Conservation (phyloP, 192 early-diverging fungal species). For the Umbelopsis sp. region DNA sequence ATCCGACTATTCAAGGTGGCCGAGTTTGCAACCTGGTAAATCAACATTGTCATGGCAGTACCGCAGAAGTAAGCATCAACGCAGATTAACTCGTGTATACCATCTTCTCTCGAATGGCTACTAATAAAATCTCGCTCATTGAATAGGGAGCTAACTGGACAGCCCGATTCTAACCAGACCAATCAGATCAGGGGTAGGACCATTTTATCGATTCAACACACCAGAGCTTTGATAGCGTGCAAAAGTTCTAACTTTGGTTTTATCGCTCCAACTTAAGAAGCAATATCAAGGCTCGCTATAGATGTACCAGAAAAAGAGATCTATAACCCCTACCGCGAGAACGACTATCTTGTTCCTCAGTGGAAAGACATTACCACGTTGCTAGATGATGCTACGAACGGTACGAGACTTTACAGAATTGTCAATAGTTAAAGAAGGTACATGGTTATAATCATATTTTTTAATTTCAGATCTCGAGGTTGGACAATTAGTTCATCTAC, state of each 20-base stretch:
- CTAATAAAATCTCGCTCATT: background rate
- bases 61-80: constrained; percentile 4
- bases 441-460: background rate
- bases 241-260: background rate
- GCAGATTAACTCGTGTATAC: background rate
- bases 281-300: constrained; percentile 24
- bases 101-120: background rate
- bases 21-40: no score
- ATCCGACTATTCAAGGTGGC: background rate
- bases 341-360: constrained; percentile 29
- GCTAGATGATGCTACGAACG: constrained; percentile 44
- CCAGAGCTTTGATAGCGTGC: background rate
- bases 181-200: constrained; percentile 15
- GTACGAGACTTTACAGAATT: constrained; percentile 19
- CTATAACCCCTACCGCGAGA: constrained; percentile 20
- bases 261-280: constrained; percentile 17
- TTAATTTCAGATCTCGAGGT: constrained; percentile 44
- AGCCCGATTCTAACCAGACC: background rate
- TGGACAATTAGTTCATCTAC: constrained; percentile 58
- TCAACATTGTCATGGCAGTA: background rate
- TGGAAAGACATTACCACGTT: constrained; percentile 52
- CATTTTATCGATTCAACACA: background rate
- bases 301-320: background rate
- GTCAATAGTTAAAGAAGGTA: background rate
- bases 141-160: background rate